These are phyloP conservation scores for Lactifluus hygrophoroides DNA, from an alignment of 768 basidiomycete genomes.

Conservation along the genomic window DNA sequence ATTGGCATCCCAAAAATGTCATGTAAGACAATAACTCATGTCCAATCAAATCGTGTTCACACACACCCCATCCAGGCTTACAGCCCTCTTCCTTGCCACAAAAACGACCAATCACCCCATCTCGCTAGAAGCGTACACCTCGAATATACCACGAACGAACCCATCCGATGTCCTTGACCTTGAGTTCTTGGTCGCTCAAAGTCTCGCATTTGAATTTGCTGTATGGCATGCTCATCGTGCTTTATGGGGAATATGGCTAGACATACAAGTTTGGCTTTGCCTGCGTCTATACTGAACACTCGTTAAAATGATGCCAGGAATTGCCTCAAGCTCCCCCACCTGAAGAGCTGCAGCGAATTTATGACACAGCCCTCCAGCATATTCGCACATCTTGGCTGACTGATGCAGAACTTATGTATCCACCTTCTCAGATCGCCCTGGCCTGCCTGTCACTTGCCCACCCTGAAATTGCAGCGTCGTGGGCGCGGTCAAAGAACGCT, in stretches of 20 bases:
- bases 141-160: conserved; percentile 72
- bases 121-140: conserved; percentile 75
- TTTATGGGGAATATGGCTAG: conserved; percentile 81
- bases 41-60: neutral
- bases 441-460: conserved; percentile 63
- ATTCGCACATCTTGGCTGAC: conserved; percentile 79
- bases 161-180: conserved; percentile 85
- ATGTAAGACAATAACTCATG: conserved; percentile 52
- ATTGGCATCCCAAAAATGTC: conserved; percentile 98
- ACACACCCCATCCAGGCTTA: conserved; percentile 53
- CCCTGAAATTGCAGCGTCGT: conserved; percentile 50
- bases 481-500: conserved; percentile 42
- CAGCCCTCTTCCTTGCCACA: conserved; percentile 87
- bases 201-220: conserved; percentile 88
- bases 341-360: conserved; percentile 44
- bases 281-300: conserved; percentile 6
- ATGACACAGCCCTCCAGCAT: conserved; percentile 57
- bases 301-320: conserved; percentile 34
- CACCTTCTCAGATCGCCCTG: conserved; percentile 90
- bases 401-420: conserved; percentile 84
- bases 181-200: conserved; percentile 94
- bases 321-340: conserved; percentile 41
- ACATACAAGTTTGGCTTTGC: conserved; percentile 58
- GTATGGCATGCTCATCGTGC: conserved; percentile 89
- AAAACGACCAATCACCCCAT: conserved; percentile 97